Evolutionary conservation across 805 yeast genomes (phyloP), one percentile per base, ranked within the genome.

Genomic region (Starmerella apicola): DNA sequence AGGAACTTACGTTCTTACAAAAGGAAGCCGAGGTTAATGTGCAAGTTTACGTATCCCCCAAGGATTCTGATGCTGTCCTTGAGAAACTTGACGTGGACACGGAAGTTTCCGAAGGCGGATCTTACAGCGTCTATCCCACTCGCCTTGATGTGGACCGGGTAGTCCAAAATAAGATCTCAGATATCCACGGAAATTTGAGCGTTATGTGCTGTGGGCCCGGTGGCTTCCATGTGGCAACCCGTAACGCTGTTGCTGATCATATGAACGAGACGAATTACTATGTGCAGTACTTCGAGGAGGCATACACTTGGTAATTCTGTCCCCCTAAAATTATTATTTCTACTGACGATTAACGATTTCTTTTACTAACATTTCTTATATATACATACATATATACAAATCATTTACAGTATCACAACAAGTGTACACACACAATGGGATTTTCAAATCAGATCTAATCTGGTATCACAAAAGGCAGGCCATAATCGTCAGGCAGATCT

Each of bases 271-370:
- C 65, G 19, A 57, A 60, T 2, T 62, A 67, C 36, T 62, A 78
- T 37, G 67, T 81, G n/a, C 83, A 78, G 42, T 73, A 72, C 52
- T 72, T 64, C 53, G 91, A 81, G 54, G 84, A 79, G 54, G 61
- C 77, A 34, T 83, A 78, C 59, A 64, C 69, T 12, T 80, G 88
- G 88, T 73, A 18, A 34, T 15, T 8, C 23, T 21, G 17, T 10
- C 10, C 6, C 18, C 32, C 17, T 28, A 28, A 15, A 12, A 6
- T 8, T 8, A 28, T 28, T 28, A 12, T 28, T 13, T 28, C n/a
- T 28, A 13, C 9, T 15, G 9, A 13, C n/a, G 7, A 12, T 28
- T 28, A n/a, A n/a, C n/a, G n/a, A n/a, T n/a, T n/a, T n/a, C n/a
- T n/a, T n/a, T n/a, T n/a, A n/a, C n/a, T n/a, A n/a, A n/a, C n/a